Evolutionary conservation across 768 basidiomycete species (phyloP), one percentile per base, ranked within the genome.

Genomic region (Grammothele lineata): DNA sequence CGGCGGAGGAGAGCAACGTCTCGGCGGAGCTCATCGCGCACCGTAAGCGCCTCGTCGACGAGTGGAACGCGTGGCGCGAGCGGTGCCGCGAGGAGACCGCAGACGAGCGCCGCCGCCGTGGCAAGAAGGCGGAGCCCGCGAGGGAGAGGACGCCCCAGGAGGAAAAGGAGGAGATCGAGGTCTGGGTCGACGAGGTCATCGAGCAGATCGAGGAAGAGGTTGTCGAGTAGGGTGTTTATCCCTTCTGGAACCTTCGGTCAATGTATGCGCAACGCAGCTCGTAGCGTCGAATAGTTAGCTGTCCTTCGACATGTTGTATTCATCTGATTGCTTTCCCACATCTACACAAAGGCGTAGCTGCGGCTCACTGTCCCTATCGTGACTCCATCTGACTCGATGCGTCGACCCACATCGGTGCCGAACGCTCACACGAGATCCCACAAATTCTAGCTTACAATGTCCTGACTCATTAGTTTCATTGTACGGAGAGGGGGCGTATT

Each of bases 51-150:
- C 76, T 97, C 43, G 87, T 98, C 57, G 91, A 96, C 61, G 96
- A 99, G 70, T 99, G 96, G 96, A 96, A 99, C 68, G 91, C 95
- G 35, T 98, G 96, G 96, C 81, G 95, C 42, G 58, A 72, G 19
- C 76, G 80, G 53, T 83, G 85, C 56, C 81, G 76, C 63, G 78
- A 77, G 53, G 81, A 88, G 56, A 46, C 85, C 45, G 76, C 73
- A 27, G 83, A 82, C 43, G 80, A 80, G 51, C 50, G 68, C 38
- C 56, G 66, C 53, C 71, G 69, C 44, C 65, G 69, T 12, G 66
- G 69, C 44, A 71, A 63, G 56, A 65, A 64, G 22, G 63, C 66
- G 53, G 67, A 62, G 39, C 62, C 36, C 8, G 56, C 66, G 17
- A 57, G 43, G 22, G 63, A 58, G 48, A 56, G 58, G 54, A 58